Base-by-base conservation (phyloP, 176 grass and related monocot species). In the Bonia amplexicaulis region DNA sequence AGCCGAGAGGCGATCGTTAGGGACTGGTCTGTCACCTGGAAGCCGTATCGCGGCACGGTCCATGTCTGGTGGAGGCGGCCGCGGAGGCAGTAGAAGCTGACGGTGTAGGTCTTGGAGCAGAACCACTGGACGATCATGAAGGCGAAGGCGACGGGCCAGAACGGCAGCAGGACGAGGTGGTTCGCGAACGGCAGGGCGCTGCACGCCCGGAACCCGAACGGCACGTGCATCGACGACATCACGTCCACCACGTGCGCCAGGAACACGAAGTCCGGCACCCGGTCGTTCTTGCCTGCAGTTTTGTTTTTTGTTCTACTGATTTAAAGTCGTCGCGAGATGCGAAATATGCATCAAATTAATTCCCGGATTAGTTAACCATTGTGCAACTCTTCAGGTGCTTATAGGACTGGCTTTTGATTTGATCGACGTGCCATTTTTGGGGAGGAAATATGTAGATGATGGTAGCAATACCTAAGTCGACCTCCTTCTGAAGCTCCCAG, bases 401-500 rank as follows among this genome's bases (percentile, higher is more conserved):
- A 22, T 22, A 9, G 2, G 19, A 19, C 53, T 22, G 9, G 53
- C 2, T 22, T 57, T 57, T 57, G 9, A 57, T 57, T 57, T 22
- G 53, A 57, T 57, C 53, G 53, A 57, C 9, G 19, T 57, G 53
- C 53, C 53, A 57, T 57, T 57, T 57, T 22, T 61, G 59, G 26
- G 59, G n/a, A 61, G 10, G 59, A 61, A 31, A 4, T 14, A 64
- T 52, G 6, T 17, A 52, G 1, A 19, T 54, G 49, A 52, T 64
- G 58, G 7, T 31, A 1, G n/a, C 35, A 6, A 11, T 82, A 97
- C 96, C 93, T 87, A 83, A 78, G 69, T 85, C 80, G 58, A 90
- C 79, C 76, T 98, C 89, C 83, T 87, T 98, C 86, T 98, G 93
- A 37, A 98, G 85, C 42, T 92, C 77, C 96, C 96, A 98, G 0